phyloP scores from a whole-genome alignment of 2,329 filamentous ascomycete genomes.

The Cladosporium sp. region DNA sequence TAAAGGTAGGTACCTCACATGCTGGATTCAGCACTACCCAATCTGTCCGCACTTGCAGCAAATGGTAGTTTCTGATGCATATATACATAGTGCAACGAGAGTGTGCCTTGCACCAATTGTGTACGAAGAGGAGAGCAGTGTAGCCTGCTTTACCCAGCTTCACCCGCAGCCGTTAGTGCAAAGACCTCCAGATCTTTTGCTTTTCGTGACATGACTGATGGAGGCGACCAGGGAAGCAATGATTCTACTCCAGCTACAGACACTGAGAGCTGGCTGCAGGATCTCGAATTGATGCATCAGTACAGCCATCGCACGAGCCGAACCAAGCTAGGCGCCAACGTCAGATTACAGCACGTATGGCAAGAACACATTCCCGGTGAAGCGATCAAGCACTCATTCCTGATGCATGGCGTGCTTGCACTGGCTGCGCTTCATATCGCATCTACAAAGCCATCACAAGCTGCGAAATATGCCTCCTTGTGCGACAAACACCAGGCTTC shows the following conservation, averaged over 20 bases:
- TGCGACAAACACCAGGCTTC: conserved; percentile 25
- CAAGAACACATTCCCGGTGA: conserved; percentile 20
- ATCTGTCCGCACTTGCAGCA: not conserved
- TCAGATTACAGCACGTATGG: conserved; percentile 20
- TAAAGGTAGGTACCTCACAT: conserved; percentile 20
- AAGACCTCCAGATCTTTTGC: not conserved
- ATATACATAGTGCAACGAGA: conserved; percentile 21
- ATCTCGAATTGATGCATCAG: conserved; percentile 28
- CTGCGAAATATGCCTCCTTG: conserved; percentile 17
- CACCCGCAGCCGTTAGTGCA: not conserved
- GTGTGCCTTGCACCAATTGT: conserved; percentile 22
- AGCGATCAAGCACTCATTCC: conserved; percentile 21
- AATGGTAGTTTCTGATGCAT: not conserved
- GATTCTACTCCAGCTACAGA: not conserved
- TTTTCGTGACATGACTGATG: not conserved
- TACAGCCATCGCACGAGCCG: conserved; percentile 15
- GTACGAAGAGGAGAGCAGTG: conserved; percentile 21
- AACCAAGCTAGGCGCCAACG: conserved; percentile 12
- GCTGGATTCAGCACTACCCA: no score
- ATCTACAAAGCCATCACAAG: conserved; percentile 13
- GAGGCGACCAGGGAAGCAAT: not conserved
- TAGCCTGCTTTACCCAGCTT: conserved; percentile 15
- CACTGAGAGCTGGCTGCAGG: conserved; percentile 23
- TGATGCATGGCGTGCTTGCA: conserved; percentile 26
- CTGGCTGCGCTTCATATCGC: conserved; percentile 24